Conservation (phyloP, 2,329 filamentous ascomycete genomes). For the Thielaviopsis populi region DNA sequence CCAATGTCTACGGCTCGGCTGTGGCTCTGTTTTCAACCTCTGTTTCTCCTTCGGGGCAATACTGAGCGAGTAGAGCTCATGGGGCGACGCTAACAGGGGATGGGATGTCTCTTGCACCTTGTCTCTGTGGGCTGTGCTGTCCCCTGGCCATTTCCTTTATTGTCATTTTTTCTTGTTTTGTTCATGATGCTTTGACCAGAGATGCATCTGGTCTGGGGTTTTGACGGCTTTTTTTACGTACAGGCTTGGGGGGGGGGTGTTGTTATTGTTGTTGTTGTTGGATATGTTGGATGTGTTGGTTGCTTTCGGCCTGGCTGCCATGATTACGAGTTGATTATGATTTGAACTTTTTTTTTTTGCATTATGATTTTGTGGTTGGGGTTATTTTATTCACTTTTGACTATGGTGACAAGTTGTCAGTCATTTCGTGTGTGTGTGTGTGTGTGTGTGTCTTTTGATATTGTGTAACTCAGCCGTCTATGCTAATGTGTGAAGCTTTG, state of each 20-base stretch:
- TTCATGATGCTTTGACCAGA: neutral
- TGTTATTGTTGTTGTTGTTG: no score
- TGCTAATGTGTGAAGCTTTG: neutral
- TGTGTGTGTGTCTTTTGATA: neutral
- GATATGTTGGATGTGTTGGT: neutral
- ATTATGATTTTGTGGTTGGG: neutral
- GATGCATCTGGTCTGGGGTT: neutral
- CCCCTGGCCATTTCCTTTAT: neutral
- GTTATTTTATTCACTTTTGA: constrained; percentile 1
- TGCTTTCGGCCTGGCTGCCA: neutral
- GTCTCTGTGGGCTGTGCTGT: constrained; percentile 7
- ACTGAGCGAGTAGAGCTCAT: neutral
- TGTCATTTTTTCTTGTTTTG: neutral
- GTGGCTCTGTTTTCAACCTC: constrained; percentile 35
- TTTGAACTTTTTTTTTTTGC: neutral
- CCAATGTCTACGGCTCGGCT: constrained; percentile 50
- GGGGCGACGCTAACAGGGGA: neutral
- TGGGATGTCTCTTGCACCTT: neutral
- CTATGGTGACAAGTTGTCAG: neutral
- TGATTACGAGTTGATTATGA: neutral
- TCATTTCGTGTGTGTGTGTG: neutral
- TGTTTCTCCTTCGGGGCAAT: neutral
- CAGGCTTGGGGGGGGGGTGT: neutral
- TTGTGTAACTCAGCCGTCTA: neutral
- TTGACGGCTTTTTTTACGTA: neutral